Evolutionary conservation across 768 basidiomycete genomes (phyloP).

Genomic region (Dacryopinax spathularia): DNA sequence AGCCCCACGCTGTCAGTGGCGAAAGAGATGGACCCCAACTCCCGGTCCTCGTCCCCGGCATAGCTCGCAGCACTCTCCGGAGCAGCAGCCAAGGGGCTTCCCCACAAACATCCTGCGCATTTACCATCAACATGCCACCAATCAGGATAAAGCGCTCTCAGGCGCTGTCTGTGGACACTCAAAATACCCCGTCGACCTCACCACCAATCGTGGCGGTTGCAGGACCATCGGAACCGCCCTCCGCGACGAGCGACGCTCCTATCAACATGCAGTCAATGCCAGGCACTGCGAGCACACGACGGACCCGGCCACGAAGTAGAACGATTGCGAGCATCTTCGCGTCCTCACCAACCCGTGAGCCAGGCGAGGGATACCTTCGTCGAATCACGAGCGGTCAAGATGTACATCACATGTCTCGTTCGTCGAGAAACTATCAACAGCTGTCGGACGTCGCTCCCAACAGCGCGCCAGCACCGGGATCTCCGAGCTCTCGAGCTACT

Average conservation of each 20-base stretch:
- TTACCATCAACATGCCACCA: neutral
- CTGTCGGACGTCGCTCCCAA: neutral
- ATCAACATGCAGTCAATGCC: neutral
- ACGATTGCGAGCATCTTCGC: neutral
- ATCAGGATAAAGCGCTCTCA: neutral
- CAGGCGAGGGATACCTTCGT: neutral
- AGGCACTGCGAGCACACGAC: neutral
- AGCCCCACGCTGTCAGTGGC: neutral
- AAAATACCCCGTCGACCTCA: neutral
- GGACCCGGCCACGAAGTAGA: neutral
- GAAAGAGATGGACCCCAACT: neutral
- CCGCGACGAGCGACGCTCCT: neutral
- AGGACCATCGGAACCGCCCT: neutral
- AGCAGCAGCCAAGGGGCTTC: neutral
- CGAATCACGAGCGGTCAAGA: neutral
- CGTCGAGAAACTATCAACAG: neutral
- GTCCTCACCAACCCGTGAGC: neutral
- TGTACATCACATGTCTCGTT: neutral
- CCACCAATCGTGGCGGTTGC: neutral
- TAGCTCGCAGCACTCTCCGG: slow-evolving; percentile 2
- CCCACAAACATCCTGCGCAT: neutral
- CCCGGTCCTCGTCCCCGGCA: neutral
- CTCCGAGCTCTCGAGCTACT: neutral
- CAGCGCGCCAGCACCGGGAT: neutral
- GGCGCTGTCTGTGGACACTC: neutral